Conservation (phyloP, 129 eudicot species). For the Rutidosis leptorrhynchoides region DNA sequence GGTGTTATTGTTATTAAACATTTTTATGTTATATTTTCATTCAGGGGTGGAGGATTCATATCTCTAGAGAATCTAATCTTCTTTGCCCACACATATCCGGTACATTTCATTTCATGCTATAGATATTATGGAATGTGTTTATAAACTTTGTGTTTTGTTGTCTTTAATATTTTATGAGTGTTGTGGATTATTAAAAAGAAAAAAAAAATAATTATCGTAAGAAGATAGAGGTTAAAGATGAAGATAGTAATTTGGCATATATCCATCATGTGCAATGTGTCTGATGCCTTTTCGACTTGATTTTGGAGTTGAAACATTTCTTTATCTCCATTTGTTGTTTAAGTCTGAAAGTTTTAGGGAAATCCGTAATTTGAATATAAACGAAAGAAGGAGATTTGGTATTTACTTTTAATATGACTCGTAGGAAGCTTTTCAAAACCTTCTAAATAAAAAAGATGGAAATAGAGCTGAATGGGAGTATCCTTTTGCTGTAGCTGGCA, state of each 20-base stretch:
- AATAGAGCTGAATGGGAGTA: constrained; percentile 96
- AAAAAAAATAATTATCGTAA: neutral
- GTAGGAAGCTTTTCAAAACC: constrained; percentile 77
- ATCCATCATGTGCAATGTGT: neutral
- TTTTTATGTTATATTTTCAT: constrained; percentile 33
- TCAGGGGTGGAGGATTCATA: constrained; percentile 96
- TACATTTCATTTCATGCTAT: constrained; percentile 41
- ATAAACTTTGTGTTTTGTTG: neutral
- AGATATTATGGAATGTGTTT: neutral
- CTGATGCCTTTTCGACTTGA: neutral
- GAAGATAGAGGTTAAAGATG: constrained; percentile 5
- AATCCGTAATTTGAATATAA: neutral
- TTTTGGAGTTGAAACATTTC: neutral
- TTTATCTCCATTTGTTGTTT: neutral
- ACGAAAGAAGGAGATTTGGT: neutral
- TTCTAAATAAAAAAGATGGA: constrained; percentile 83
- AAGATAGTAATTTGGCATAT: neutral
- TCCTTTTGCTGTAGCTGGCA: constrained; percentile 99
- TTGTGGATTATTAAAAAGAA: neutral
- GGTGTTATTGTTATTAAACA: constrained; percentile 6
- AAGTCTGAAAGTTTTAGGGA: neutral
- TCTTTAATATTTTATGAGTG: neutral
- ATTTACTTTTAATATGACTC: neutral
- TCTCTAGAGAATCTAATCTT: constrained; percentile 89
- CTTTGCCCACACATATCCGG: constrained; percentile 85